A percentile compares a stretch with the other conserved stretches of the same genome.
These are phyloP conservation scores for Microbotryum lychnidis-dioicae DNA, from an alignment of 1,284 basidiomycete species.

Conservation along the genomic window DNA sequence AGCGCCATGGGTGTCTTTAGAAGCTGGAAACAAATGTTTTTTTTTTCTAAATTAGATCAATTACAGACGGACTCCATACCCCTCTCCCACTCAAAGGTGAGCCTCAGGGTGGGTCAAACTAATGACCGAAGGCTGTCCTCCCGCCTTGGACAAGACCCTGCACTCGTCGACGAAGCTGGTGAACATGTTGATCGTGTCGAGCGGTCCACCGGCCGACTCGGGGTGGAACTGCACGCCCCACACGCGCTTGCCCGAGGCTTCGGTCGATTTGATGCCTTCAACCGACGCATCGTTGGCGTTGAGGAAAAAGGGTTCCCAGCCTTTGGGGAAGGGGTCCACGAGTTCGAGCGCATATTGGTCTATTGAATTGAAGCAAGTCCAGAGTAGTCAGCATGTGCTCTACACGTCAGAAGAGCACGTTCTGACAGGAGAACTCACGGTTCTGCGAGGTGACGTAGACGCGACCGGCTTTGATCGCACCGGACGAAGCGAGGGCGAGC, in stretches of 20 bases:
- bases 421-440: slow-evolving; percentile 45
- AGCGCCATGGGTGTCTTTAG: no score
- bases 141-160: slow-evolving; percentile 39
- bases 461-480: slow-evolving; percentile 86
- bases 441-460: slow-evolving; percentile 81
- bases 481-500: slow-evolving; percentile 77
- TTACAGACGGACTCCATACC: no score
- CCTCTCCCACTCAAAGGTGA: neutral
- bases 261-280: slow-evolving; percentile 81
- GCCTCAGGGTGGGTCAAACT: slow-evolving; percentile 4
- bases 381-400: slow-evolving; percentile 29
- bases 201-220: slow-evolving; percentile 70
- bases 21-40: no score
- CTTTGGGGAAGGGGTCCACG: slow-evolving; percentile 83
- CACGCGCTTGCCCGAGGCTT: slow-evolving; percentile 72
- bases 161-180: slow-evolving; percentile 80
- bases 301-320: slow-evolving; percentile 96
- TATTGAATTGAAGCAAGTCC: neutral
- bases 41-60: no score
- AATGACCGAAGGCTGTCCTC: neutral
- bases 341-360: slow-evolving; percentile 88
- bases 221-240: slow-evolving; percentile 98
- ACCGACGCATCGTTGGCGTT: slow-evolving; percentile 64
- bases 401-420: slow-evolving; percentile 1
- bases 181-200: slow-evolving; percentile 95